These are phyloP conservation scores for Aspergillus sp. DNA, from an alignment of 2,329 filamentous ascomycete genomes.

Conservation along the genomic window DNA sequence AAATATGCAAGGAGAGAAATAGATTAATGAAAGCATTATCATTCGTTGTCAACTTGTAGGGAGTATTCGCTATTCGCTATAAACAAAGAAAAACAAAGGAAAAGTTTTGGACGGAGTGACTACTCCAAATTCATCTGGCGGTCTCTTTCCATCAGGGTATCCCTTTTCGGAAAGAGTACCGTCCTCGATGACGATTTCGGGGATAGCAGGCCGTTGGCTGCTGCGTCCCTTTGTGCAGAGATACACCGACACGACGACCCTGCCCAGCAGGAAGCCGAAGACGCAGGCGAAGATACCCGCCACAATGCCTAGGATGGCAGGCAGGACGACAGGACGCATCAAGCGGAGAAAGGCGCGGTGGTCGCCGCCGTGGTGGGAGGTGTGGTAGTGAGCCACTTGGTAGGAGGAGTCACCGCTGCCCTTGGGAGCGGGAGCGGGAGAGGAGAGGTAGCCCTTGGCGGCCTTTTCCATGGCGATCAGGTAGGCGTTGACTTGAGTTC, in stretches of 20 bases:
- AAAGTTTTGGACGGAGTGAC: no score
- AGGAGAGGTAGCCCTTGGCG: constrained; percentile 4
- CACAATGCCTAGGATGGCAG: constrained; percentile 31
- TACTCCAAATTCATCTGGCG: no score
- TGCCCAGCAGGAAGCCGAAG: constrained; percentile 33
- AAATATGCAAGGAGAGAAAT: no score
- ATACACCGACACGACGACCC: constrained; percentile 11
- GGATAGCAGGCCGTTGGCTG: neutral
- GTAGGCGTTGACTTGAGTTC: constrained; percentile 14
- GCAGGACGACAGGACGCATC: constrained; percentile 34
- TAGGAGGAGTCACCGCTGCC: constrained; percentile 9
- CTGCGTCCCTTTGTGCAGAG: constrained; percentile 5
- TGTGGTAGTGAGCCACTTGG: constrained; percentile 14
- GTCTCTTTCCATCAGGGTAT: no score
- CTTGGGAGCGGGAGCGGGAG: constrained; percentile 11
- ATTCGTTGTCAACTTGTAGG: no score
- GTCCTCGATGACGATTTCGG: constrained; percentile 5
- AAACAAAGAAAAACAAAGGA: no score
- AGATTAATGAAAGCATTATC: no score
- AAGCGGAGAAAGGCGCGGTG: constrained; percentile 20
- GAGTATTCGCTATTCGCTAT: no score
- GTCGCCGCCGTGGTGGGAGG: constrained; percentile 15
- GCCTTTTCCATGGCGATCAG: constrained; percentile 14
- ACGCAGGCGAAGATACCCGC: constrained; percentile 34
- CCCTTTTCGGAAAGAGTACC: constrained; percentile 12